A percentile compares a stretch with the other conserved stretches of the same genome.
These are phyloP conservation scores for Tetrahymena elliotti DNA, from an alignment of 73 alveolate genomes.

Conservation along the genomic window DNA sequence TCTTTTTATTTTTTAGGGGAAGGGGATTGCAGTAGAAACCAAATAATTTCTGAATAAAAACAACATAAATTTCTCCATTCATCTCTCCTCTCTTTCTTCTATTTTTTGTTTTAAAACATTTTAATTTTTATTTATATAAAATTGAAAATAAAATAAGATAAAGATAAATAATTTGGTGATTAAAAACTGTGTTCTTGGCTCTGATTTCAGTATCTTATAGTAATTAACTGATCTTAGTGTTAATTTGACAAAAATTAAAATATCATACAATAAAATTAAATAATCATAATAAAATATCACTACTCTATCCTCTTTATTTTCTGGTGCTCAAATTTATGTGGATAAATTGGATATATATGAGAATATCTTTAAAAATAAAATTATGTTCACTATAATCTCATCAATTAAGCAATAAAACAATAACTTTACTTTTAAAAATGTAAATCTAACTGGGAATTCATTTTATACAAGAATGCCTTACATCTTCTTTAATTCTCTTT, in stretches of 20 bases:
- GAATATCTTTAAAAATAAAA: not conserved
- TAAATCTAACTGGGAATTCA: no score
- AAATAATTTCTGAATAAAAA: no score
- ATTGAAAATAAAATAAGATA: no score
- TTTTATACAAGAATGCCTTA: not conserved
- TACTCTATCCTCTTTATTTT: not conserved
- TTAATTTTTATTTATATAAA: no score
- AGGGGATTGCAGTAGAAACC: no score
- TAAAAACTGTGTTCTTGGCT: not conserved
- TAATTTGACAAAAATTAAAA: not conserved
- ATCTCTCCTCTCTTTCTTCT: no score
- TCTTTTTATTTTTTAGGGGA: no score
- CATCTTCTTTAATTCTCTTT: not conserved
- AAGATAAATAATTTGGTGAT: not conserved
- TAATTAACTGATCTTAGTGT: not conserved
- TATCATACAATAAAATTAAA: not conserved
- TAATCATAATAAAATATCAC: not conserved
- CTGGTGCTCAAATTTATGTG: not conserved
- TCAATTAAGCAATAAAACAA: not conserved
- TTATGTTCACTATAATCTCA: not conserved
- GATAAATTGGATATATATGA: not conserved
- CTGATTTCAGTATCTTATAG: not conserved
- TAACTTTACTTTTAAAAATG: not conserved
- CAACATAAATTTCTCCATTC: no score
- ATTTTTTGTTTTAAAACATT: no score